Conservation (phyloP, 108 stramenopile species). For the Parmales sp. region DNA sequence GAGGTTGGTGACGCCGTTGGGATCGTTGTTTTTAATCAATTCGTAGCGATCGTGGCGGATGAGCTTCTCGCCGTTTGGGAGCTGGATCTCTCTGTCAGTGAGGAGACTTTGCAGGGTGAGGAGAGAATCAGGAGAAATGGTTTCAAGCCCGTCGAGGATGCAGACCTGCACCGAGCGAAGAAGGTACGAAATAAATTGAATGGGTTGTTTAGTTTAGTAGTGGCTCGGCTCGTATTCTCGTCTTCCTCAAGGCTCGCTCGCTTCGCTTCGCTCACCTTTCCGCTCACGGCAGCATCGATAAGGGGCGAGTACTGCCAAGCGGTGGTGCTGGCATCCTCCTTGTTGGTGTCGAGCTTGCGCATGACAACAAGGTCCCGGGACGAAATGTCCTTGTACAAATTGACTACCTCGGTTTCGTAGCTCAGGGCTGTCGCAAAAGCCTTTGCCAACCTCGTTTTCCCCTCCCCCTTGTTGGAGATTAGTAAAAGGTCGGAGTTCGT, state of each 20-base stretch:
- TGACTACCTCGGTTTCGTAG: constrained; percentile 42
- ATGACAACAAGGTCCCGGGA: constrained; percentile 58
- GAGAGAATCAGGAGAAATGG: constrained; percentile 48
- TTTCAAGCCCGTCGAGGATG: constrained; percentile 77
- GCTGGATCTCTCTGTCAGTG: constrained; percentile 32
- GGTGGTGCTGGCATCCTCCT: constrained; percentile 55
- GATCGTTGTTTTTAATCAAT: neutral
- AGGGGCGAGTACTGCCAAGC: constrained; percentile 66
- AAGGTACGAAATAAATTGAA: no score
- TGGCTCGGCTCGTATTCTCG: constrained; percentile 48
- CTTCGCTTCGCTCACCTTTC: constrained; percentile 29
- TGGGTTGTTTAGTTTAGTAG: neutral
- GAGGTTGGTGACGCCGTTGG: neutral
- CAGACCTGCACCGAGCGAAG: constrained; percentile 30
- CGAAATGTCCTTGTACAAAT: constrained; percentile 60
- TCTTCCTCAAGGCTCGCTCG: constrained; percentile 79
- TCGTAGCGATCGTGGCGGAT: constrained; percentile 26
- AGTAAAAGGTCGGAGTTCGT: constrained; percentile 54
- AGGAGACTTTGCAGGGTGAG: constrained; percentile 43
- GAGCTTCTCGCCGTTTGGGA: constrained; percentile 57
- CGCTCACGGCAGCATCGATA: constrained; percentile 48
- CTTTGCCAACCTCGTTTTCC: constrained; percentile 49
- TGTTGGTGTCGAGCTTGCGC: constrained; percentile 46
- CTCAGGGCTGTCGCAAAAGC: constrained; percentile 37
- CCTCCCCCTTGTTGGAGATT: constrained; percentile 56